Percentiles rank a stretch among this genome's conserved stretches.
phyloP scores from a whole-genome alignment of 805 yeast species.

The Metschnikowia gelsemii region DNA sequence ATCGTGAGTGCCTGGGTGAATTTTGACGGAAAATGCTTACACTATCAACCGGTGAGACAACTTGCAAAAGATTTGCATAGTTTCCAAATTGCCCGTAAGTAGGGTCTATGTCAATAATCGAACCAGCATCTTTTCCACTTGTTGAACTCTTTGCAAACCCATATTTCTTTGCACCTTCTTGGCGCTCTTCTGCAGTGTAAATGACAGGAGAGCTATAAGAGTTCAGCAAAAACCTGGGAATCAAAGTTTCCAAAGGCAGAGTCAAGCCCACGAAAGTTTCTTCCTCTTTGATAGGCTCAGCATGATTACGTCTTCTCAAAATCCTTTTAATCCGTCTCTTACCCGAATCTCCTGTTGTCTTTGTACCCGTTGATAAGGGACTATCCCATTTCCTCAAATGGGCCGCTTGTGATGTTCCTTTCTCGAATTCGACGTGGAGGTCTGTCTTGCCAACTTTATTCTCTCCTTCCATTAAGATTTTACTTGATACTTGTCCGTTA shows the following conservation, averaged over 20 bases:
- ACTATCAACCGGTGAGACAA: constrained; percentile 9
- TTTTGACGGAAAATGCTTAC: constrained; percentile 6
- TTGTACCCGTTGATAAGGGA: background rate
- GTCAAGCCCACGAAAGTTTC: background rate
- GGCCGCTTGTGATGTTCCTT: background rate
- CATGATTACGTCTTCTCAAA: constrained; percentile 1
- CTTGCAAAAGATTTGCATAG: constrained; percentile 7
- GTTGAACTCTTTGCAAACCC: constrained; percentile 3
- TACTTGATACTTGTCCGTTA: background rate
- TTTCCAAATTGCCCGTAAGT: constrained; percentile 7
- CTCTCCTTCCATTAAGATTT: background rate
- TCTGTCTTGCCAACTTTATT: background rate
- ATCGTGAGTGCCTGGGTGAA: constrained; percentile 4
- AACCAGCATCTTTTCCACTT: constrained; percentile 3
- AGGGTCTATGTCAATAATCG: constrained; percentile 7
- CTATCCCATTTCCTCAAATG: background rate
- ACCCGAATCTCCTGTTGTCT: background rate
- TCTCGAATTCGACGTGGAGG: background rate
- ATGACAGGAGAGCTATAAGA: constrained; percentile 11
- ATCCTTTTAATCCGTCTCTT: constrained; percentile 1
- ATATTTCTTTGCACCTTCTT: background rate
- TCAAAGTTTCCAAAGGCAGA: constrained; percentile 9
- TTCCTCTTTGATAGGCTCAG: background rate
- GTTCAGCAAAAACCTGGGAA: constrained; percentile 9
- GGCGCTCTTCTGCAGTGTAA: background rate